Percentiles rank a stretch among this genome's conserved stretches.
These are phyloP conservation scores for Kazachstania psychrophila DNA, from an alignment of 805 yeast species.

Conservation along the genomic window DNA sequence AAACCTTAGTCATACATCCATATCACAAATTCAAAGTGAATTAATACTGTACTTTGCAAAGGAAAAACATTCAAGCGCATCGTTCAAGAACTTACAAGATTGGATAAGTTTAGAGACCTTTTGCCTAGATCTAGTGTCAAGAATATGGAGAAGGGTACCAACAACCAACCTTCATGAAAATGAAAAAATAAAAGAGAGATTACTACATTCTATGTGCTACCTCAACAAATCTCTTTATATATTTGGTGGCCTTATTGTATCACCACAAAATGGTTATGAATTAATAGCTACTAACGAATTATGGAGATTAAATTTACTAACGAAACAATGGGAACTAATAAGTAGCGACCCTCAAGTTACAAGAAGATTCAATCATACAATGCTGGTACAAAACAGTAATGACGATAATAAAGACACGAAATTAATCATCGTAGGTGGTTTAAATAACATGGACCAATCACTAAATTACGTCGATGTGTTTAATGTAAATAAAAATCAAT, in stretches of 20 bases:
- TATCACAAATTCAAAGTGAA: conserved; percentile 33
- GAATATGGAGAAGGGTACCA: conserved; percentile 45
- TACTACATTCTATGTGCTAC: conserved; percentile 51
- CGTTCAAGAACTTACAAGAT: conserved; percentile 23
- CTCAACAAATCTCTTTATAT: conserved; percentile 44
- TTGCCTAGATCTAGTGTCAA: conserved; percentile 47
- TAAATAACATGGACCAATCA: conserved; percentile 27
- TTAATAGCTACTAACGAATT: conserved; percentile 49
- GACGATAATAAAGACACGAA: conserved; percentile 27
- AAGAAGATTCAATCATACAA: conserved; percentile 45
- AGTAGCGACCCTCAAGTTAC: conserved; percentile 32
- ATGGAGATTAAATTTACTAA: conserved; percentile 54
- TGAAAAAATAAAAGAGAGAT: conserved; percentile 28
- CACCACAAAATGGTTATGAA: conserved; percentile 30
- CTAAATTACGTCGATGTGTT: conserved; percentile 24
- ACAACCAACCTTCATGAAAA: conserved; percentile 9
- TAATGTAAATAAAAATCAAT: conserved; percentile 22
- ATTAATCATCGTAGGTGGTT: conserved; percentile 28
- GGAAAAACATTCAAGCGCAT: conserved; percentile 13
- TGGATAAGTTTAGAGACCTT: conserved; percentile 59
- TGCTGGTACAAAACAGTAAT: conserved; percentile 30
- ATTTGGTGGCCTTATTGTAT: conserved; percentile 54
- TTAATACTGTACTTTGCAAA: conserved; percentile 30
- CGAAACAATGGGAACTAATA: conserved; percentile 46
- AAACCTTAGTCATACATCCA: conserved; percentile 35